Evolutionary conservation across 129 eudicot species (phyloP), one percentile per base, ranked within the genome.

Genomic region (Centella asiatica): DNA sequence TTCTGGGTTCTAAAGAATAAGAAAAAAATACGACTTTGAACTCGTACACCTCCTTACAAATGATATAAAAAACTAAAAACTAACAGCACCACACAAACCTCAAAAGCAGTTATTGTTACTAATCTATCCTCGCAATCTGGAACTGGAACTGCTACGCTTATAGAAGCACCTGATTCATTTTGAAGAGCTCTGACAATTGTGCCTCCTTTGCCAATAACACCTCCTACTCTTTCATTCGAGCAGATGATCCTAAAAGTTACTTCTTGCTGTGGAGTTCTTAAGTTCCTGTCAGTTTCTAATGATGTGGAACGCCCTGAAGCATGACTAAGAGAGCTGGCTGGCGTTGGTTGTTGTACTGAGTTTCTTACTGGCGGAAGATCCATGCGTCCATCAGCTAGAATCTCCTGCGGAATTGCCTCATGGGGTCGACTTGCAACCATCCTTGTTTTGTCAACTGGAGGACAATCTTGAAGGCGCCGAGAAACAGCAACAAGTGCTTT

Each of bases 171-270:
- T 31, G 88, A 39, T 48, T 89, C 86, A 40, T 68, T 65, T 75
- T 83, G 77, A 45, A 89, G 69, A 5, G 80, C 71, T 63, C 69
- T 79, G 29, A 89, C 26, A 22, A 76, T 76, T 23, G 86, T 68
- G 42, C 97, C 95, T 76, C 80, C 84, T 55, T 70, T 83, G 53
- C 97, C 97, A 45, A 85, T 89, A 32, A 89, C 72, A 22, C 82
- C 79, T 18, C 92, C 92, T 25, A 83, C 81, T 58, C 71, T 72
- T 56, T 85, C 92, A 45, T 44, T 65, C 13, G 78, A 57, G 69
- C 90, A 85, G 52, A 89, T 84, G 48, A 89, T 73, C 56, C 79
- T 80, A 57, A 89, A 89, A 72, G 62, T 78, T 23, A 89, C 75
- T 72, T 77, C 75, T 50, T 69, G 75, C 42, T 40, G 69, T 18